phyloP scores from a whole-genome alignment of 1,284 basidiomycete species.

The Boletus mariae region DNA sequence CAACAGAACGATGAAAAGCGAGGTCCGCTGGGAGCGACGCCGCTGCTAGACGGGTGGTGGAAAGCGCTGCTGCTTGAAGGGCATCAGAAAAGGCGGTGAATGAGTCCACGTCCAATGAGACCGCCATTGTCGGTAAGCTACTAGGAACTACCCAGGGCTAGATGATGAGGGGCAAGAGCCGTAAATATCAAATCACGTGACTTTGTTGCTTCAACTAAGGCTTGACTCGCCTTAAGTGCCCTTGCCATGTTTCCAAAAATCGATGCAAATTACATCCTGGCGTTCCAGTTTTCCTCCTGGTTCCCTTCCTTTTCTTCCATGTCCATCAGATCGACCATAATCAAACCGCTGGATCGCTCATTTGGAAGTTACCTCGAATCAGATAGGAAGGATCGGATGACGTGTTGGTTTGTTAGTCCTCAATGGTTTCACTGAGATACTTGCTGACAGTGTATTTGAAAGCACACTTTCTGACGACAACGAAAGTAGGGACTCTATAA shows the following conservation, averaged over 20 bases:
- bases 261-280: constrained; percentile 48
- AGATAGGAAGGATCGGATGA: constrained; percentile 80
- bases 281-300: constrained; percentile 88
- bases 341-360: constrained; percentile 59
- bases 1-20: constrained; percentile 81
- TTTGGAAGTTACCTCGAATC: constrained; percentile 75
- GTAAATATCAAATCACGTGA: background rate
- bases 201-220: background rate
- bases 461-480: constrained; percentile 54
- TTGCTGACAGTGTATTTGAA: constrained; percentile 42
- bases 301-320: constrained; percentile 70
- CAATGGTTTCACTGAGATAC: constrained; percentile 9
- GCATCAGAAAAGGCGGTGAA: constrained; percentile 46
- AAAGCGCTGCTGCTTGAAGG: constrained; percentile 56
- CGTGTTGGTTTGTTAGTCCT: constrained; percentile 44
- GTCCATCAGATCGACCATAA: constrained; percentile 76
- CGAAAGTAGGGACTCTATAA: constrained; percentile 37
- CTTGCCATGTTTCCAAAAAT: constrained; percentile 18
- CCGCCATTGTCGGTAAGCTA: constrained; percentile 11
- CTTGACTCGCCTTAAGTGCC: too few relatives aligned
- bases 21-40: constrained; percentile 63
- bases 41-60: constrained; percentile 57
- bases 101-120: constrained; percentile 15
- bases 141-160: background rate
- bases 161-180: background rate